A percentile compares a stretch with the other conserved stretches of the same genome.
phyloP scores from a whole-genome alignment of 306 rosid genomes.

The Luffa acutangula region DNA sequence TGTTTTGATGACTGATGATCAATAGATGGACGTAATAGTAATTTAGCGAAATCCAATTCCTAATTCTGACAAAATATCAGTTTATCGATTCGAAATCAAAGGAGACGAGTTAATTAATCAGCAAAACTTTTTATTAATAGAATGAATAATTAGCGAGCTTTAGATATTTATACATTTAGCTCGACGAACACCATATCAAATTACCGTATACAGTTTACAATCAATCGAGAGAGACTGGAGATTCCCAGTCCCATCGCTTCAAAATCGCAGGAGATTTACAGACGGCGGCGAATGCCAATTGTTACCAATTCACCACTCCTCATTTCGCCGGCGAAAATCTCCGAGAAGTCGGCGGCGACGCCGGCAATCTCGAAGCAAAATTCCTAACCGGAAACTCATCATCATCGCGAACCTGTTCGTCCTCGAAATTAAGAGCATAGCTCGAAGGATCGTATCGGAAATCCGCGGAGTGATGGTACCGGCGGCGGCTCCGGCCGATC shows the following conservation, averaged over 20 bases:
- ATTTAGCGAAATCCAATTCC: not conserved
- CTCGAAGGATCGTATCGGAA: conserved; percentile 2
- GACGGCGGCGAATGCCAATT: not conserved
- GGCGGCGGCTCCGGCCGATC: not conserved
- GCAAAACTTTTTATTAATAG: not conserved
- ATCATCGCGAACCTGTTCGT: not conserved
- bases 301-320: too few species aligned
- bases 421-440: conserved; percentile 13
- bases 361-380: conserved; percentile 7
- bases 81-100: not conserved
- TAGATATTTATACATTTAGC: not conserved
- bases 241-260: not conserved
- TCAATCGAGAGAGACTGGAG: not conserved
- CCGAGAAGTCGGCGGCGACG: not conserved
- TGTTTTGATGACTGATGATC: too few species aligned
- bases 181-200: not conserved
- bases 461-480: not conserved
- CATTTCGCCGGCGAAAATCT: not conserved
- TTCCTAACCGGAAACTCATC: not conserved
- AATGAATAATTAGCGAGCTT: not conserved
- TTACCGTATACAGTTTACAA: not conserved
- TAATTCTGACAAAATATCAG: not conserved
- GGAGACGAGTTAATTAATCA: not conserved
- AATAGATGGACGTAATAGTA: too few species aligned
- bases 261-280: not conserved